These are phyloP conservation scores for Amesomyces nigricolor DNA, from an alignment of 2,329 filamentous ascomycete genomes.

Conservation along the genomic window DNA sequence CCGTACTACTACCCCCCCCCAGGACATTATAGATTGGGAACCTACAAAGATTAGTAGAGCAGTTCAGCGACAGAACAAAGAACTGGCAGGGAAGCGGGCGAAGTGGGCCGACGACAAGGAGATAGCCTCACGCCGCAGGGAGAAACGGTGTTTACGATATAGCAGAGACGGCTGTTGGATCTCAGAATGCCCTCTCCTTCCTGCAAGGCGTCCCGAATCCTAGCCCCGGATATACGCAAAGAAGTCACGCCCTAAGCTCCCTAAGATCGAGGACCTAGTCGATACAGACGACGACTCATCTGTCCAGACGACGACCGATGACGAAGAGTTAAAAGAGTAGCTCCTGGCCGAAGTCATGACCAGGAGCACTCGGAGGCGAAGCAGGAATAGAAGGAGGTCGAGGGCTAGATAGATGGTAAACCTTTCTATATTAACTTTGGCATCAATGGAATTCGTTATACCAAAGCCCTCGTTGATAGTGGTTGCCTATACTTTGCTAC, in stretches of 20 bases:
- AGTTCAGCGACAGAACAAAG: background rate
- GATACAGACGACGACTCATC: too few species aligned
- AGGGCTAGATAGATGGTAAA: background rate
- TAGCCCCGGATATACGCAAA: too few species aligned
- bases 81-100: background rate
- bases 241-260: too few species aligned
- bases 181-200: background rate
- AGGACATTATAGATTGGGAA: too few species aligned
- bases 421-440: background rate
- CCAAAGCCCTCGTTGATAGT: background rate
- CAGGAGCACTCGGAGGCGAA: background rate
- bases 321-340: background rate
- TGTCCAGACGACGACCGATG: background rate
- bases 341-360: background rate
- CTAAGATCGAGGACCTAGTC: too few species aligned
- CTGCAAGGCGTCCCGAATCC: background rate
- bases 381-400: background rate
- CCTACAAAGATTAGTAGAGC: too few species aligned
- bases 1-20: too few species aligned
- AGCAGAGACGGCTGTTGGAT: background rate
- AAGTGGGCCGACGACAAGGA: background rate
- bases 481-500: background rate
- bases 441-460: slow-evolving; percentile 1
- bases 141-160: background rate
- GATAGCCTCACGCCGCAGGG: background rate